These are phyloP conservation scores for Circinella minor DNA, from an alignment of 371 early-diverging fungal species.

Conservation along the genomic window DNA sequence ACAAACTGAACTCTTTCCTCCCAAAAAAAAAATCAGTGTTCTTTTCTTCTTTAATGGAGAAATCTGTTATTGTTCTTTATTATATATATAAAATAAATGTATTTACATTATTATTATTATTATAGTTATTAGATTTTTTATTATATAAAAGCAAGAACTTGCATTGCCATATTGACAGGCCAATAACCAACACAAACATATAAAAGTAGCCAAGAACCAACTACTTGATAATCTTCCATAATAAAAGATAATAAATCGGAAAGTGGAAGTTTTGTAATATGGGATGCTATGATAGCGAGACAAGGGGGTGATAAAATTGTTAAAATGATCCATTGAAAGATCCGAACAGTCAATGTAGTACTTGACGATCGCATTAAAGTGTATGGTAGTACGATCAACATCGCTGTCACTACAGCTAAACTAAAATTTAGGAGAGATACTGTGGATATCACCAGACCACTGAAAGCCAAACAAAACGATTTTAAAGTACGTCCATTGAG, in stretches of 20 bases:
- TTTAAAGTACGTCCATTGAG: slow-evolving; percentile 63
- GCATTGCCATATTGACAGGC: slow-evolving; percentile 70
- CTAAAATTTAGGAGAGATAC: slow-evolving; percentile 86
- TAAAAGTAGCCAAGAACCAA: slow-evolving; percentile 67
- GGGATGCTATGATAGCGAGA: slow-evolving; percentile 34
- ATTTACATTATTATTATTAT: no score
- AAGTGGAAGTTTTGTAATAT: slow-evolving; percentile 29
- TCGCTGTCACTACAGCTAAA: slow-evolving; percentile 75
- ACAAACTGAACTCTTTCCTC: no score
- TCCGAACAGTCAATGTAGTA: slow-evolving; percentile 18
- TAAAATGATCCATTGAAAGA: slow-evolving; percentile 45
- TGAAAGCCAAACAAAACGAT: slow-evolving; percentile 66
- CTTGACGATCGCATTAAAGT: slow-evolving; percentile 61
- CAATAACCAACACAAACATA: slow-evolving; percentile 66
- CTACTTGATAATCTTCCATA: slow-evolving; percentile 60
- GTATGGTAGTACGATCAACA: slow-evolving; percentile 70
- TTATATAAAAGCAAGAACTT: slow-evolving; percentile 42
- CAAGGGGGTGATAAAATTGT: slow-evolving; percentile 59
- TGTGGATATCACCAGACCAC: slow-evolving; percentile 75
- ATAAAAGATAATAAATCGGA: slow-evolving; percentile 36
- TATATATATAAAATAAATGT: no score
- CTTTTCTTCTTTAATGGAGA: no score
- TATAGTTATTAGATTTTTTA: no score
- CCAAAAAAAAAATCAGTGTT: no score
- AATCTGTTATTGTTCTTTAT: no score